Evolutionary conservation across 345 rosid genomes (phyloP), one percentile per base, ranked within the genome.

Genomic region (Geranium rotundifolium): DNA sequence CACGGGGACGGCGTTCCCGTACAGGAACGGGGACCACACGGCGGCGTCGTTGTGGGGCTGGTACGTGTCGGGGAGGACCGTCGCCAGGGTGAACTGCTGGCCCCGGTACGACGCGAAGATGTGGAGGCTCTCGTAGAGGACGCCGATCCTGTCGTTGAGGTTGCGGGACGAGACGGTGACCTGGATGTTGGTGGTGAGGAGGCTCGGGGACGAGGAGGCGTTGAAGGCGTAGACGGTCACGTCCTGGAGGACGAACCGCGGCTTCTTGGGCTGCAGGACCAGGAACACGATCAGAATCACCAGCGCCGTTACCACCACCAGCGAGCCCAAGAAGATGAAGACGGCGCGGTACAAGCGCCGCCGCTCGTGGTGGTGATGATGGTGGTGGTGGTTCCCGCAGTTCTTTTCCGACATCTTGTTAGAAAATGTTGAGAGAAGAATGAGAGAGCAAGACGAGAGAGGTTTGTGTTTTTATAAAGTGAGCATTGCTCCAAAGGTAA

Each of bases 11-110:
- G 71, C 50, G 1, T 75, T 34, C 0, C 90, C 95, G 61, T 19
- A 60, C 67, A 91, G 57, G 60, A 71, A 76, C 0, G 96, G 95
- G 0, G 98, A 91, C 98, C 98, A 86, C 12, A 80, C 72, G 5
- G 75, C 64, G 49, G 66, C 61, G 31, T 89, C 95, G 34, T 73
- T 59, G 69, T 82, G 88, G 15, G 86, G 91, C 66, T 79, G 84
- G 83, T 91, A 88, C 4, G 82, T 79, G 10, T 52, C 46, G 0
- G 95, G 98, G 29, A 88, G 75, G 60, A 66, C 57, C 0, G 81
- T 80, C 5, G 84, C 71, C 13, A 71, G 61, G 0, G 96, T 85
- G 30, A 91, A 79, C 79, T 80, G 87, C 64, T 91, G 97, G 79
- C 75, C 75, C 1, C 95, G 85, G 63, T 91, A 91, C 0, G 95